A percentile compares a stretch with the other conserved stretches of the same genome.
Conservation (phyloP, 208 protist genomes). For the Trypanosoma vivax region DNA sequence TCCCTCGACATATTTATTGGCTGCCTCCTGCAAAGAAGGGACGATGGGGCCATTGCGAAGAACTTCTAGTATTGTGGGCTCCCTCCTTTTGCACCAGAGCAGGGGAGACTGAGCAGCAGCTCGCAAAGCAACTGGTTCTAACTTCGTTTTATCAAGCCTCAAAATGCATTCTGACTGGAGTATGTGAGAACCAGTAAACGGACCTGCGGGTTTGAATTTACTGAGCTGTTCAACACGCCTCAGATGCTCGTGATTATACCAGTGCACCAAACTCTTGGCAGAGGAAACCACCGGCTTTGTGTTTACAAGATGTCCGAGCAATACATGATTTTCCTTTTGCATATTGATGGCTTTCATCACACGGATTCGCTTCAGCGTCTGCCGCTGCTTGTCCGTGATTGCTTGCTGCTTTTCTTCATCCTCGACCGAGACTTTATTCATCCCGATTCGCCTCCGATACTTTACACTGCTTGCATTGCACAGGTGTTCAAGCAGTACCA, state of each 20-base stretch:
- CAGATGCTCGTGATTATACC: conserved; percentile 43
- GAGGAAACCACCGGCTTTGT: conserved; percentile 20
- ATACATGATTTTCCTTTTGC: conserved; percentile 21
- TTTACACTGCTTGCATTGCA: conserved; percentile 24
- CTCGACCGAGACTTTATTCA: conserved; percentile 35
- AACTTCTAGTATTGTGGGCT: conserved; percentile 19
- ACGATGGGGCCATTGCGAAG: conserved; percentile 26
- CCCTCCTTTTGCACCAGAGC: conserved; percentile 28
- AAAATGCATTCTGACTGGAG: conserved; percentile 23
- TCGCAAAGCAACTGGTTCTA: not conserved
- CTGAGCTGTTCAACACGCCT: conserved; percentile 30
- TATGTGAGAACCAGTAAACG: conserved; percentile 38
- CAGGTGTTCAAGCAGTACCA: conserved; percentile 22
- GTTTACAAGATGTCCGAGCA: conserved; percentile 33
- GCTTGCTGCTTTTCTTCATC: conserved; percentile 24
- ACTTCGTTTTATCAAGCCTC: not conserved
- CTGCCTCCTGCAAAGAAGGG: conserved; percentile 20
- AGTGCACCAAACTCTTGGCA: conserved; percentile 31
- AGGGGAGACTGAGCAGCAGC: conserved; percentile 16
- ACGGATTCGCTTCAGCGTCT: conserved; percentile 18
- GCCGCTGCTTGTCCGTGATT: conserved; percentile 29
- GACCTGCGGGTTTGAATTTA: conserved; percentile 39
- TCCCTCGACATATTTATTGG: conserved; percentile 18
- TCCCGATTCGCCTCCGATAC: conserved; percentile 26
- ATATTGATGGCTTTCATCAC: conserved; percentile 5